These are phyloP conservation scores for Camillea tinctor DNA, from an alignment of 2,329 filamentous ascomycete species.

Conservation along the genomic window DNA sequence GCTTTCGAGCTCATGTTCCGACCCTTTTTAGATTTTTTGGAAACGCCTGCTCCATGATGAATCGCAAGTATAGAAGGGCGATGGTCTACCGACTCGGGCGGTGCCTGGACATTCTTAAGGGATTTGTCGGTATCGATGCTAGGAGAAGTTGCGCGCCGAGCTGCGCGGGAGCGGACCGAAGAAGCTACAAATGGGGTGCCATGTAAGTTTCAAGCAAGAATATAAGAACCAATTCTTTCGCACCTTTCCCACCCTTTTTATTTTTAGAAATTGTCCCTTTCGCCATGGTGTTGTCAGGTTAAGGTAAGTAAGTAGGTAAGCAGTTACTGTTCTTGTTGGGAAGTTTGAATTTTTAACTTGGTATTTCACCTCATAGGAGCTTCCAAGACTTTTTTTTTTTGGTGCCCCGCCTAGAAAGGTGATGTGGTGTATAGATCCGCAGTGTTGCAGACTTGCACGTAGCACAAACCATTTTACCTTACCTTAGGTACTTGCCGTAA, in stretches of 20 bases:
- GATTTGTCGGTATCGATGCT: constrained; percentile 71
- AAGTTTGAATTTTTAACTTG: too few relatives aligned
- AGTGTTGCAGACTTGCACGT: too few relatives aligned
- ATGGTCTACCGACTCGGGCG: constrained; percentile 45
- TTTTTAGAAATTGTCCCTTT: constrained; percentile 36
- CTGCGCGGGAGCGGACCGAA: constrained; percentile 71
- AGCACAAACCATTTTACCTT: too few relatives aligned
- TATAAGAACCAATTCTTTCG: neutral
- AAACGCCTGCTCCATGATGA: constrained; percentile 64
- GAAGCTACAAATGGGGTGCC: constrained; percentile 42
- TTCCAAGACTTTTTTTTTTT: constrained; percentile 2
- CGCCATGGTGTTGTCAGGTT: constrained; percentile 29
- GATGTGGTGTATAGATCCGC: too few relatives aligned
- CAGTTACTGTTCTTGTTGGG: too few relatives aligned
- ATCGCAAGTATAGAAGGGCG: constrained; percentile 68
- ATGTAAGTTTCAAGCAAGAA: constrained; percentile 1
- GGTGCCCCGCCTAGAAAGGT: constrained; percentile 8
- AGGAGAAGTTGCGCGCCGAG: constrained; percentile 69
- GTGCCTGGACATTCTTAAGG: constrained; percentile 57
- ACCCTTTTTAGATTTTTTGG: constrained; percentile 62
- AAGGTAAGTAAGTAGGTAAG: too few relatives aligned
- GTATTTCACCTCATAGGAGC: too few relatives aligned
- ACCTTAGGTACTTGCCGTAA: too few relatives aligned
- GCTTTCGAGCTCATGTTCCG: constrained; percentile 58
- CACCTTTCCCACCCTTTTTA: constrained; percentile 24